These are phyloP conservation scores for Kodamaea fukazawae DNA, from an alignment of 805 yeast genomes.

Conservation along the genomic window DNA sequence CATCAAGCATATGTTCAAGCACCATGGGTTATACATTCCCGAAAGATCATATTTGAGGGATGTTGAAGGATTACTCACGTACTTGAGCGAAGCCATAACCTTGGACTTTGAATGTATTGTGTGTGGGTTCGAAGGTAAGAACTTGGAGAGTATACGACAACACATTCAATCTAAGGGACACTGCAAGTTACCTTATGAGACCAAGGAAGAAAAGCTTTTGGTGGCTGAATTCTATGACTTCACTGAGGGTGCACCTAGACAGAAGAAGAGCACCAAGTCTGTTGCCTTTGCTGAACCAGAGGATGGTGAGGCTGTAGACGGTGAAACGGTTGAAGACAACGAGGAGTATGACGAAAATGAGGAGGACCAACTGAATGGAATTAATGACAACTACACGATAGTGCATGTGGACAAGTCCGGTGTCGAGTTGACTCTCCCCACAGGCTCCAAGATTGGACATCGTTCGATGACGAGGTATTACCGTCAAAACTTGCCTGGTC, in stretches of 20 bases:
- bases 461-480: conserved; percentile 69
- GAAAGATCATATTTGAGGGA: conserved; percentile 38
- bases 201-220: conserved; percentile 33
- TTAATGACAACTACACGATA: conserved; percentile 23
- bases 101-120: conserved; percentile 43
- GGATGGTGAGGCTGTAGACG: too few relatives aligned
- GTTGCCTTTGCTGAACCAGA: conserved; percentile 28
- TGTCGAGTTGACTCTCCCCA: conserved; percentile 67
- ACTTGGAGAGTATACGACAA: conserved; percentile 41
- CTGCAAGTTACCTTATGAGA: conserved; percentile 45
- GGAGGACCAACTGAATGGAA: conserved; percentile 13
- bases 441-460: conserved; percentile 80
- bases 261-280: conserved; percentile 18
- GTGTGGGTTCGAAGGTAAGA: conserved; percentile 44
- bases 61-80: conserved; percentile 37
- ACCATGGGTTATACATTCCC: conserved; percentile 48
- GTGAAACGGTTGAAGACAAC: conserved; percentile 15
- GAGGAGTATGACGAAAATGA: conserved; percentile 14
- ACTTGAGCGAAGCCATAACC: conserved; percentile 36
- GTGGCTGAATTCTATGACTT: conserved; percentile 41
- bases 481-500: conserved; percentile 51
- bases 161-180: conserved; percentile 45
- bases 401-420: conserved; percentile 56
- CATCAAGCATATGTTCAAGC: conserved; percentile 41
- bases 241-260: conserved; percentile 17